These are phyloP conservation scores for Rhipidocladum racemiflorum DNA, from an alignment of 176 grass and related monocot genomes.

Conservation along the genomic window DNA sequence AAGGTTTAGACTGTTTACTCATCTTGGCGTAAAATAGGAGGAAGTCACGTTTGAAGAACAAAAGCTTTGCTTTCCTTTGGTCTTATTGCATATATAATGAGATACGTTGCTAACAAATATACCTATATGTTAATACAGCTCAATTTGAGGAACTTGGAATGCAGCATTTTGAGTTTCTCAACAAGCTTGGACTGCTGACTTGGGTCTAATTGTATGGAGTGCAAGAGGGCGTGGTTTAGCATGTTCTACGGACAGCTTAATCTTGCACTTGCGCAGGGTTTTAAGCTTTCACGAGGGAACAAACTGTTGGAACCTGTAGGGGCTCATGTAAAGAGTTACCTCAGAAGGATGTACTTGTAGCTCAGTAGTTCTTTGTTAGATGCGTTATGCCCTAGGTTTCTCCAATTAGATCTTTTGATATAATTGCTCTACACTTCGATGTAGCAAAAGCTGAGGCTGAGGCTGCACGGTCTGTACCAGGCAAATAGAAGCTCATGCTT, in stretches of 20 bases:
- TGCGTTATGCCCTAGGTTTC: slow-evolving; percentile 28
- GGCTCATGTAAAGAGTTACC: background rate
- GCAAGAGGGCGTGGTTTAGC: background rate
- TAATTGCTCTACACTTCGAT: background rate
- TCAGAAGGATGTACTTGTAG: slow-evolving; percentile 10
- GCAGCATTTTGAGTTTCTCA: slow-evolving; percentile 76
- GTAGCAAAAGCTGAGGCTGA: slow-evolving; percentile 1
- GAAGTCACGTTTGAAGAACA: background rate
- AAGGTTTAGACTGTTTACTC: background rate
- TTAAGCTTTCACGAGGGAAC: background rate
- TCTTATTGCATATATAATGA: background rate
- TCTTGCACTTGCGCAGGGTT: background rate
- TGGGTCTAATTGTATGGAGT: background rate
- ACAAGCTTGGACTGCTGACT: slow-evolving; percentile 61
- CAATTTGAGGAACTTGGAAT: slow-evolving; percentile 91
- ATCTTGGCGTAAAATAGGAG: background rate
- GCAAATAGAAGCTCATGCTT: background rate
- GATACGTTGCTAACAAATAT: slow-evolving; percentile 21
- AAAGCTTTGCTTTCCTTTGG: background rate
- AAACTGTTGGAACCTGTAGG: background rate
- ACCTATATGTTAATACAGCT: slow-evolving; percentile 52
- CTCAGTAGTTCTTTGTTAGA: slow-evolving; percentile 1
- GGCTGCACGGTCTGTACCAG: background rate
- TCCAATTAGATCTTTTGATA: background rate
- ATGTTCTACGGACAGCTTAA: background rate